Conservation (phyloP, 2,329 filamentous ascomycete genomes). For the Botrytis cinerea region DNA sequence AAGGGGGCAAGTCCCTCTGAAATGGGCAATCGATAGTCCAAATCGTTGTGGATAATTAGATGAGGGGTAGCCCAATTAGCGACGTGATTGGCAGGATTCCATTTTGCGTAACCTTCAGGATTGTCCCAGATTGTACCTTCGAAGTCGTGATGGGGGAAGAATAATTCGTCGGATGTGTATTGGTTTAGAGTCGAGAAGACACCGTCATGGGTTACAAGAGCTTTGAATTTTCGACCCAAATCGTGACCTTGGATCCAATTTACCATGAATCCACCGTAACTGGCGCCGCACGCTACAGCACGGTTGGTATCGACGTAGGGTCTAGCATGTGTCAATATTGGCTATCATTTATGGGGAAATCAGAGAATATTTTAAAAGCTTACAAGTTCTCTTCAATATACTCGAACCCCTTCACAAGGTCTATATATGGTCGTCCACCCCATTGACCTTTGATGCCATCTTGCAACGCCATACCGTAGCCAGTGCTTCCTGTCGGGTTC, state of each 20-base stretch:
- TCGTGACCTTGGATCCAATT: slow-evolving; percentile 91
- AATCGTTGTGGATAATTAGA: slow-evolving; percentile 84
- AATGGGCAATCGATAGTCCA: slow-evolving; percentile 86
- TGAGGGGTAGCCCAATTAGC: slow-evolving; percentile 71
- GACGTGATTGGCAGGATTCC: slow-evolving; percentile 61
- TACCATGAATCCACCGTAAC: slow-evolving; percentile 76
- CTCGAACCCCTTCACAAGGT: slow-evolving; percentile 77
- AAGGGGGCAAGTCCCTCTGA: slow-evolving; percentile 72
- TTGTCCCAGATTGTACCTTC: slow-evolving; percentile 58
- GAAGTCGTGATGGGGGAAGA: slow-evolving; percentile 68
- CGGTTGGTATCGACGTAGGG: slow-evolving; percentile 66
- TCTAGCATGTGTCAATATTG: slow-evolving; percentile 5
- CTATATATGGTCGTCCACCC: slow-evolving; percentile 82
- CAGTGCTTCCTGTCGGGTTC: slow-evolving; percentile 81
- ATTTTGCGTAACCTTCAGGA: slow-evolving; percentile 64
- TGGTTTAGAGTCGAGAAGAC: slow-evolving; percentile 72
- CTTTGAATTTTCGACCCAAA: slow-evolving; percentile 81
- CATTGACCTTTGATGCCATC: slow-evolving; percentile 79
- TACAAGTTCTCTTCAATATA: slow-evolving; percentile 65
- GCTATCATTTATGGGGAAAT: too few relatives aligned
- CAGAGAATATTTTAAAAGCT: not conserved
- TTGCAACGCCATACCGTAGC: slow-evolving; percentile 76
- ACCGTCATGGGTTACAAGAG: slow-evolving; percentile 85
- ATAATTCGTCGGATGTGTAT: slow-evolving; percentile 68
- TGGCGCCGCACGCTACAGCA: slow-evolving; percentile 73